A percentile compares a stretch with the other conserved stretches of the same genome.
Conservation (phyloP, 305 asterid genomes). For the Euphrasia arctica region DNA sequence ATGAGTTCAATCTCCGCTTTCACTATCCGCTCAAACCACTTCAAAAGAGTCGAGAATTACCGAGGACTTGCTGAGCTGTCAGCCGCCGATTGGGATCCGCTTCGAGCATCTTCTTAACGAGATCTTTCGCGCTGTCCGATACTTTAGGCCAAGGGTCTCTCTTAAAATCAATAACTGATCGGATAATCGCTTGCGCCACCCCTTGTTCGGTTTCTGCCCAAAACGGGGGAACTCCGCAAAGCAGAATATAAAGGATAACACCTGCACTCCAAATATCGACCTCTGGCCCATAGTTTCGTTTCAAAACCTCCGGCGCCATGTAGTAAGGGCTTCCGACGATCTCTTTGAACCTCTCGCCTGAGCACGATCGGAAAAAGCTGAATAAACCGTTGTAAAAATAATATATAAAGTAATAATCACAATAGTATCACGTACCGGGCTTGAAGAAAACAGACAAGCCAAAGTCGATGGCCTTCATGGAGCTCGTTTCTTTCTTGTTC, state of each 20-base stretch:
- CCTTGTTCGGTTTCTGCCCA: conserved; percentile 79
- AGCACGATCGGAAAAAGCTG: no score
- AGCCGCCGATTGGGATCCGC: conserved; percentile 65
- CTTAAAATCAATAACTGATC: conserved; percentile 72
- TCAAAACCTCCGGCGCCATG: background rate
- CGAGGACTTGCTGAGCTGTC: conserved; percentile 79
- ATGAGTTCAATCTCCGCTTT: conserved; percentile 1
- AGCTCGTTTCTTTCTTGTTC: conserved; percentile 64
- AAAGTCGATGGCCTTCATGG: conserved; percentile 67
- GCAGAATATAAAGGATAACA: background rate
- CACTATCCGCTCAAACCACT: conserved; percentile 16
- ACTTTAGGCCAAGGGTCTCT: conserved; percentile 92
- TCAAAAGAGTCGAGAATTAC: conserved; percentile 35
- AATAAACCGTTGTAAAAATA: background rate
- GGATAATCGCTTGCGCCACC: conserved; percentile 87
- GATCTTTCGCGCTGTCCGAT: conserved; percentile 85
- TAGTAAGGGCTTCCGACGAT: background rate
- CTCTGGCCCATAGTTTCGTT: background rate
- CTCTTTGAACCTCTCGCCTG: background rate
- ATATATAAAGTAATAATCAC: background rate
- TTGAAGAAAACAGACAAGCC: conserved; percentile 69
- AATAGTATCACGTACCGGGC: conserved; percentile 46
- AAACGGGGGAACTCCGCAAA: background rate
- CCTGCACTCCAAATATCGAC: background rate
- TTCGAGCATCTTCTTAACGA: conserved; percentile 89